These are phyloP conservation scores for Zygnema cylindricum DNA, from an alignment of 139 green algal species.

Conservation along the genomic window DNA sequence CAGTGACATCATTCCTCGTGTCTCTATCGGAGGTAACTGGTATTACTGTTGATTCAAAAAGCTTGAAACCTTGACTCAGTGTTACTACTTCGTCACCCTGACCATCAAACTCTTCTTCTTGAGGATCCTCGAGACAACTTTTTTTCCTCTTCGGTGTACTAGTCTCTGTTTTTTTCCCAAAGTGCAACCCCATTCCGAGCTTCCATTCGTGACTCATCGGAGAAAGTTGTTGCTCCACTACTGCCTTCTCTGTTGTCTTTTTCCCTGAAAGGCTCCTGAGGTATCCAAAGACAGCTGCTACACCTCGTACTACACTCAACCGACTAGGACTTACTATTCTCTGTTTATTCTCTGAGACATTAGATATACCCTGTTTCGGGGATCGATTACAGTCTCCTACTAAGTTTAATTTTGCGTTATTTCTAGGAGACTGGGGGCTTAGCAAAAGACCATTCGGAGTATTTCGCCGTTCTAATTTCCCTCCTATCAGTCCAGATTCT, in stretches of 20 bases:
- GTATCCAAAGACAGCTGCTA: neutral
- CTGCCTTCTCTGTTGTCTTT: neutral
- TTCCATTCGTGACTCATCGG: neutral
- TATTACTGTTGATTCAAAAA: too few species aligned
- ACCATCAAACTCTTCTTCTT: neutral
- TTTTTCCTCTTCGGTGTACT: neutral
- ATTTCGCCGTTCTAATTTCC: too few species aligned
- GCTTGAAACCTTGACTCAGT: too few species aligned
- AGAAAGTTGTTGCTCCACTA: neutral
- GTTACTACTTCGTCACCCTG: too few species aligned
- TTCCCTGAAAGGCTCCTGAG: neutral
- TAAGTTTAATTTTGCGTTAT: too few species aligned
- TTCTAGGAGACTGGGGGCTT: too few species aligned
- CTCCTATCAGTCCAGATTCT: too few species aligned
- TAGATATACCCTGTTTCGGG: too few species aligned
- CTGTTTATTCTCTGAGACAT: too few species aligned
- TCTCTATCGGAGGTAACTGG: too few species aligned
- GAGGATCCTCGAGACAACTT: neutral
- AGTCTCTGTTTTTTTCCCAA: neutral
- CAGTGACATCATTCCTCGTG: neutral
- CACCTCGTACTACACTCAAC: neutral
- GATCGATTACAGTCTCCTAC: too few species aligned
- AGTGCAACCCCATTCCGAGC: neutral
- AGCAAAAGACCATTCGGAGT: too few species aligned
- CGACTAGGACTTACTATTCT: neutral